Percentiles rank a stretch among this genome's conserved stretches.
Evolutionary conservation across 495 filamentous ascomycete species (phyloP).

Genomic region (Daldinia concentrica): DNA sequence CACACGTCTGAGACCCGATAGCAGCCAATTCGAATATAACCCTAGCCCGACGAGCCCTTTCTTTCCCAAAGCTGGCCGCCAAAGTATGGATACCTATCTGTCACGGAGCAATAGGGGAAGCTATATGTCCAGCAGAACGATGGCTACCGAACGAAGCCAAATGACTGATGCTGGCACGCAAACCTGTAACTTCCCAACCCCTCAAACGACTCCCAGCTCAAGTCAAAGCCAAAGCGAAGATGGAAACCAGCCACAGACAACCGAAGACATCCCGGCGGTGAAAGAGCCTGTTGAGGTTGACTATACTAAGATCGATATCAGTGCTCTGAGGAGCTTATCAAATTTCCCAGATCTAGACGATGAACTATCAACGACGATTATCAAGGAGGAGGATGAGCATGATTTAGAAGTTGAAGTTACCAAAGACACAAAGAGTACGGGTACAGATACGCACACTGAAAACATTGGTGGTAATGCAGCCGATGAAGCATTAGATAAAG

Average conservation of each 20-base stretch:
- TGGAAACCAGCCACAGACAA: conserved; percentile 48
- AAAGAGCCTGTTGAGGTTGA: conserved; percentile 60
- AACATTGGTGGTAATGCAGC: conserved; percentile 11
- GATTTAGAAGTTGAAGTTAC: conserved; percentile 47
- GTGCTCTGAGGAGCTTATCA: conserved; percentile 49
- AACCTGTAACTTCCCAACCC: conserved; percentile 60
- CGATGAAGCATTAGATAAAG: conserved; percentile 47
- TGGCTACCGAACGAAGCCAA: conserved; percentile 68
- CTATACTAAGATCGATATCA: conserved; percentile 63
- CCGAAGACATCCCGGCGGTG: conserved; percentile 50
- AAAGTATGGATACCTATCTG: conserved; percentile 70
- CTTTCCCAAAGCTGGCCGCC: conserved; percentile 71
- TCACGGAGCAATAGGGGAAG: conserved; percentile 73
- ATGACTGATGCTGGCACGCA: conserved; percentile 65
- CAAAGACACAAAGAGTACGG: conserved; percentile 1
- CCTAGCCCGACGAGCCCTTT: conserved; percentile 80
- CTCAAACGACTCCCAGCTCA: conserved; percentile 54
- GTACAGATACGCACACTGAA: conserved; percentile 12
- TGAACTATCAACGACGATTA: conserved; percentile 29
- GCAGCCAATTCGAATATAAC: conserved; percentile 81
- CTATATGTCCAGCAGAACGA: conserved; percentile 64
- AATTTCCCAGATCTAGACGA: conserved; percentile 45
- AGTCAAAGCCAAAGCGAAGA: conserved; percentile 60
- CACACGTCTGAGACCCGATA: conserved; percentile 70
- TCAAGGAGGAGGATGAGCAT: conserved; percentile 36